Conservation (phyloP, 768 basidiomycete species). For the Leccinum disarticulatum region DNA sequence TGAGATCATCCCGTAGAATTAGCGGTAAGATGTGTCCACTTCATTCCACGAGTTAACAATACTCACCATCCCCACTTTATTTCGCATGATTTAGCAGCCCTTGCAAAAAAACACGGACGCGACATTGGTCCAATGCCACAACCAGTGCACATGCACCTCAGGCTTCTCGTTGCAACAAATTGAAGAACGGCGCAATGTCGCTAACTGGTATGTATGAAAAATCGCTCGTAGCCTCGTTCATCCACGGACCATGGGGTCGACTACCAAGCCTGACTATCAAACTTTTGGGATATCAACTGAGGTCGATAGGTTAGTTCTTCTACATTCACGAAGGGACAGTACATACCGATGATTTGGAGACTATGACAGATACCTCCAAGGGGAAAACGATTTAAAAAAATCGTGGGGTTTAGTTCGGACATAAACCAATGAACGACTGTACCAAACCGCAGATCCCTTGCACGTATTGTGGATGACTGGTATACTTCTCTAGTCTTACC, state of each 20-base stretch:
- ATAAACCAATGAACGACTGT: neutral
- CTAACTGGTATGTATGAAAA: neutral
- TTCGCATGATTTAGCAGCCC: constrained; percentile 38
- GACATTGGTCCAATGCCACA: neutral
- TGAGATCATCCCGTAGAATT: neutral
- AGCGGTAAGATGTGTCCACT: neutral
- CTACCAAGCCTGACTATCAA: neutral
- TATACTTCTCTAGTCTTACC: neutral
- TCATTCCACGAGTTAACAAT: constrained; percentile 5
- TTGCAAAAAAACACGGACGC: constrained; percentile 47
- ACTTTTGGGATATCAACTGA: neutral
- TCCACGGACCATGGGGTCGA: neutral
- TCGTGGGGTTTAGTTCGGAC: neutral
- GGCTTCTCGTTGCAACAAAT: neutral
- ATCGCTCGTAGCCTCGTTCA: neutral
- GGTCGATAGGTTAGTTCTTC: neutral
- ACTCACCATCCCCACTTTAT: neutral
- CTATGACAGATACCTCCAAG: neutral
- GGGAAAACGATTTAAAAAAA: neutral
- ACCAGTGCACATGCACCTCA: too few species aligned
- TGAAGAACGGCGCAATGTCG: constrained; percentile 21
- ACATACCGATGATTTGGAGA: neutral
- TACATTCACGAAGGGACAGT: neutral
- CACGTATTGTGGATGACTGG: neutral
- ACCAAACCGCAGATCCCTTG: neutral